These are phyloP conservation scores for Candida railenensis DNA, from an alignment of 805 yeast genomes.

Conservation along the genomic window DNA sequence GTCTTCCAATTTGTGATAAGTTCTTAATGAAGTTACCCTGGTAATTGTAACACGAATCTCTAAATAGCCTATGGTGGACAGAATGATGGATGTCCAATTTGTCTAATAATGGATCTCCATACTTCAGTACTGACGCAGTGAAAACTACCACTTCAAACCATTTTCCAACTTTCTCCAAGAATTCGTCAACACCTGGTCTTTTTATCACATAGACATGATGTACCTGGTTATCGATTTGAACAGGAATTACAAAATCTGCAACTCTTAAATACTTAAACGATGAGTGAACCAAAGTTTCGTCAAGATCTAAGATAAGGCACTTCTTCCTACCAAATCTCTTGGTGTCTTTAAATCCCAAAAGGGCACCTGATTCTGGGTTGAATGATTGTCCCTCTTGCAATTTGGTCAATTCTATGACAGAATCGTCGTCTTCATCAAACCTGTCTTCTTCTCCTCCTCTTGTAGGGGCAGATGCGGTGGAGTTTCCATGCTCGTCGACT, in stretches of 20 bases:
- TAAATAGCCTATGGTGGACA: slow-evolving; percentile 87
- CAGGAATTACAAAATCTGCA: slow-evolving; percentile 97
- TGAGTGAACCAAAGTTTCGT: slow-evolving; percentile 95
- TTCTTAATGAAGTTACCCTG: slow-evolving; percentile 96
- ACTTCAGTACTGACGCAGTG: slow-evolving; percentile 93
- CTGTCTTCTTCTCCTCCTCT: slow-evolving; percentile 15
- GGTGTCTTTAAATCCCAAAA: slow-evolving; percentile 54
- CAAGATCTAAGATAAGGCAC: slow-evolving; percentile 87
- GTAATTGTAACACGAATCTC: slow-evolving; percentile 91
- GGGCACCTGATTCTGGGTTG: slow-evolving; percentile 59
- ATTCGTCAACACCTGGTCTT: slow-evolving; percentile 97
- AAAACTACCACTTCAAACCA: slow-evolving; percentile 93
- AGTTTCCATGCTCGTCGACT: slow-evolving; percentile 2
- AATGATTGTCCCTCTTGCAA: slow-evolving; percentile 72
- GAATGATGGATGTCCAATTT: slow-evolving; percentile 73
- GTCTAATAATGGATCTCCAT: slow-evolving; percentile 94
- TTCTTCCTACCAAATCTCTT: slow-evolving; percentile 60
- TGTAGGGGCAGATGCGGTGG: slow-evolving; percentile 3
- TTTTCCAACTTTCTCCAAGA: slow-evolving; percentile 77
- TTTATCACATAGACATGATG: slow-evolving; percentile 96
- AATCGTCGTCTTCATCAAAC: slow-evolving; percentile 14
- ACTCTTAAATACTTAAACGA: slow-evolving; percentile 88
- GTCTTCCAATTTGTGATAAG: slow-evolving; percentile 91
- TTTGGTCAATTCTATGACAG: slow-evolving; percentile 55
- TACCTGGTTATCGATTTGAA: slow-evolving; percentile 87